Percentiles rank a stretch among this genome's conserved stretches.
These are phyloP conservation scores for Cardamine occulta DNA, from an alignment of 345 rosid species.

Conservation along the genomic window DNA sequence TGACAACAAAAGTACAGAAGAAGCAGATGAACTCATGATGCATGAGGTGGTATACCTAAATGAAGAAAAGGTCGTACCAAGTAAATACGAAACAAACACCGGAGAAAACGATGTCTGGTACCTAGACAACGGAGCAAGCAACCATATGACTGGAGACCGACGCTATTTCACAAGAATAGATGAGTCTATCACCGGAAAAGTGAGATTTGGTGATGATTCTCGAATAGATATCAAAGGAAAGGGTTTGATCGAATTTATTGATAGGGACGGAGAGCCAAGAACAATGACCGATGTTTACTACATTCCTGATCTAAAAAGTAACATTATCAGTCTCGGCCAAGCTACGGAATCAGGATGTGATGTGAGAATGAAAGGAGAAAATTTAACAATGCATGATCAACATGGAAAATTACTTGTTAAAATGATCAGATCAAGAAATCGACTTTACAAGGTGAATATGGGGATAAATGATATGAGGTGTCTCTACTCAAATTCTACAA, in stretches of 20 bases:
- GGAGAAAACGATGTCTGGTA: neutral
- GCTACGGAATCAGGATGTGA: neutral
- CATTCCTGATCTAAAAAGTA: neutral
- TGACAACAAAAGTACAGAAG: neutral
- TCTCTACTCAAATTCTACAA: accelerated
- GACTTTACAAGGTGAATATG: neutral
- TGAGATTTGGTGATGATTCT: neutral
- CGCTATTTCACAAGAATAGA: neutral
- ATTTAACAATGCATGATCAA: neutral
- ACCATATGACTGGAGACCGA: neutral
- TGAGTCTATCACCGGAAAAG: too few species aligned
- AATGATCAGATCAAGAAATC: neutral
- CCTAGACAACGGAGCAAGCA: neutral
- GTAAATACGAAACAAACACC: neutral
- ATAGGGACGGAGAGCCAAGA: neutral
- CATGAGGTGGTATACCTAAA: neutral
- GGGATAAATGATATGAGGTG: neutral
- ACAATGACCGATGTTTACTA: neutral
- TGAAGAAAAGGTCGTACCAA: neutral
- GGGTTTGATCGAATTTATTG: neutral
- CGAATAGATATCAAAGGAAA: neutral
- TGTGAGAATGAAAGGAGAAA: neutral
- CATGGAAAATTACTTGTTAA: neutral
- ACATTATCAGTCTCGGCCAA: neutral
- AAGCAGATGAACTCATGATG: neutral